A percentile compares a stretch with the other conserved stretches of the same genome.
Conservation (phyloP, 2,329 filamentous ascomycete species). For the Fusarium vanettenii region DNA sequence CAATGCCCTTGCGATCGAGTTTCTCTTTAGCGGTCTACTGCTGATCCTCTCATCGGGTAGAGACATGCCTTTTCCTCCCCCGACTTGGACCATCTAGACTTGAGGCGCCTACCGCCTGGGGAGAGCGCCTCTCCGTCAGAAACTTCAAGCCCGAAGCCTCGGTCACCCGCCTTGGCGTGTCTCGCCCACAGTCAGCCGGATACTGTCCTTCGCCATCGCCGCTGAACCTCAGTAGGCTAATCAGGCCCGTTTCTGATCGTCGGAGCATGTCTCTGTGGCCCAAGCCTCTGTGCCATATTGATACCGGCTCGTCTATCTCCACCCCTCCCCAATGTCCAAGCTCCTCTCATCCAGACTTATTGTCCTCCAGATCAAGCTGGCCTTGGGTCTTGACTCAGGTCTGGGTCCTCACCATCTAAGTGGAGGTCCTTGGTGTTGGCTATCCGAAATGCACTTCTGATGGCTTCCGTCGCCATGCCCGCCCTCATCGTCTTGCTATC, state of each 20-base stretch:
- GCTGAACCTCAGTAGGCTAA: constrained; percentile 1
- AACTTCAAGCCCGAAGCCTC: not conserved
- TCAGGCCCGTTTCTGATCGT: constrained; percentile 2
- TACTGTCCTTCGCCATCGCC: constrained; percentile 1
- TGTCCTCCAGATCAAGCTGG: constrained; percentile 7
- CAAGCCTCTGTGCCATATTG: not conserved
- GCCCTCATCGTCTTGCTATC: constrained; percentile 18
- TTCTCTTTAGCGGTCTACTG: not conserved
- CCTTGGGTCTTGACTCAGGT: constrained; percentile 8
- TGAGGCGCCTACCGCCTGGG: not conserved
- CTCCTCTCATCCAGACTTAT: constrained; percentile 10
- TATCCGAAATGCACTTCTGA: constrained; percentile 9
- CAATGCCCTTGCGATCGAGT: not conserved
- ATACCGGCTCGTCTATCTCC: constrained; percentile 8
- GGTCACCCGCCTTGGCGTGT: not conserved
- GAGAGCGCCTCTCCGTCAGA: not conserved
- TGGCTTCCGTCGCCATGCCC: constrained; percentile 31
- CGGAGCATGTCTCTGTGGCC: not conserved
- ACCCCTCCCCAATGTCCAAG: constrained; percentile 20
- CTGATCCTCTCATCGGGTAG: not conserved
- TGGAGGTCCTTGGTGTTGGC: not conserved
- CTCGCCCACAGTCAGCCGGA: constrained; percentile 26
- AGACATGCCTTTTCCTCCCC: not conserved
- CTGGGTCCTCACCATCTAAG: constrained; percentile 14
- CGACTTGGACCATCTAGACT: not conserved